Evolutionary conservation across 2,329 filamentous ascomycete genomes (phyloP), one percentile per base, ranked within the genome.

Genomic region (Nigrograna mackinnonii): DNA sequence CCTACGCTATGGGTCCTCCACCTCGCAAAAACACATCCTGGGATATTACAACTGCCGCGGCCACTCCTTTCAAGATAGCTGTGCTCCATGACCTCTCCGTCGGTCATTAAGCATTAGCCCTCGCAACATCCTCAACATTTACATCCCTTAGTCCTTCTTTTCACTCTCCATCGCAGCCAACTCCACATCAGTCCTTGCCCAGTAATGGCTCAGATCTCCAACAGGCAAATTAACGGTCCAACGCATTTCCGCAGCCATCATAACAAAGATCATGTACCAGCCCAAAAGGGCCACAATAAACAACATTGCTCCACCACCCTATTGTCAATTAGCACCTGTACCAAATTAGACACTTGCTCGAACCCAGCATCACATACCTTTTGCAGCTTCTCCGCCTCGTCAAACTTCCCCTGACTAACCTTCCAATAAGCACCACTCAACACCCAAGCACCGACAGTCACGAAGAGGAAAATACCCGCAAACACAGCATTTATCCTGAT

Each of bases 231-330:
- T 73, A 26, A 79, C 46, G 0, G 71, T 70, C 39, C 79, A 71
- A 4, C 75, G 66, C 74, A 79, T 79, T 62, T 80, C 77, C 3
- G 70, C 74, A 1, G 72, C 70, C 73, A 79, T 78, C 43, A 79
- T 79, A 4, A 78, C 76, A 36, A 79, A 71, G 7, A 73, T 72
- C 62, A 79, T 76, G 46, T 79, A 79, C 73, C 76, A 80, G 1
- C 77, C 77, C 4, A 79, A 50, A 0, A 70, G 17, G 0, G 69
- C 75, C 1, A 77, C 73, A 1, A 77, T 59, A 43, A 80, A 79
- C 4, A 70, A 41, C 4, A 70, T 33, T 5, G 67, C 67, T 20
- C 64, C 68, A 16, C 66, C 68, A 43, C 64, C 54, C 66, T 70
- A 41, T 2, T 6, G 19, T 13, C 5, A 4, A 24, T 54, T 22